phyloP scores from a whole-genome alignment of 1,284 basidiomycete genomes.

The Ustilago tritici region DNA sequence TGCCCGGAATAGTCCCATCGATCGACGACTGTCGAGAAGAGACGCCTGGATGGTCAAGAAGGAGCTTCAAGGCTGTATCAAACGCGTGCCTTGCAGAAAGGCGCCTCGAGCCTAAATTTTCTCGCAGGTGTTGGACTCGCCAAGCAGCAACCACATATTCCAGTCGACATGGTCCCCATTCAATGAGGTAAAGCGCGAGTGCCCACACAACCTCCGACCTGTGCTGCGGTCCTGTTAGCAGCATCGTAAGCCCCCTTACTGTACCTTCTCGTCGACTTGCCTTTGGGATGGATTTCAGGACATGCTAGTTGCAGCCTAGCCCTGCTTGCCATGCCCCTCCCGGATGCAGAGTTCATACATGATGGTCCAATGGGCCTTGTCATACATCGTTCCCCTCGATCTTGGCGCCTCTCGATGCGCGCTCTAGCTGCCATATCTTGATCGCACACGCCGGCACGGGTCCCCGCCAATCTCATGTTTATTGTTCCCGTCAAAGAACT shows the following conservation, averaged over 20 bases:
- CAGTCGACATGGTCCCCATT: neutral
- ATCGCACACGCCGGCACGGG: neutral
- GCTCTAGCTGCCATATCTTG: neutral
- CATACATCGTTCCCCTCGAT: neutral
- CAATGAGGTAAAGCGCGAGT: neutral
- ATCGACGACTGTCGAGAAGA: too few relatives aligned
- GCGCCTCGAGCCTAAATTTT: neutral
- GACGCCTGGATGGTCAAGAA: too few relatives aligned
- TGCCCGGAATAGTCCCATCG: too few relatives aligned
- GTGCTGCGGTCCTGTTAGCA: neutral
- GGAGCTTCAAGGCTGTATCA: neutral
- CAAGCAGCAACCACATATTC: conserved; percentile 4
- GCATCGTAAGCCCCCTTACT: neutral
- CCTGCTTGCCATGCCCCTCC: neutral
- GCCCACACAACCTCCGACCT: neutral
- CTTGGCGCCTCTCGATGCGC: neutral
- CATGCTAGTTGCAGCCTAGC: conserved; percentile 1
- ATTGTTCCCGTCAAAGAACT: neutral
- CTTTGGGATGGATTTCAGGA: neutral
- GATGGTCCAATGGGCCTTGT: neutral
- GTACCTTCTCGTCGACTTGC: neutral
- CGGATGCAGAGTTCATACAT: neutral
- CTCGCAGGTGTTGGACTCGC: neutral
- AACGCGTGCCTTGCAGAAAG: conserved; percentile 33
- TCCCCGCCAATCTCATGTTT: neutral